phyloP scores from a whole-genome alignment of 805 yeast species.

The Lipomyces yamanashiensis region DNA sequence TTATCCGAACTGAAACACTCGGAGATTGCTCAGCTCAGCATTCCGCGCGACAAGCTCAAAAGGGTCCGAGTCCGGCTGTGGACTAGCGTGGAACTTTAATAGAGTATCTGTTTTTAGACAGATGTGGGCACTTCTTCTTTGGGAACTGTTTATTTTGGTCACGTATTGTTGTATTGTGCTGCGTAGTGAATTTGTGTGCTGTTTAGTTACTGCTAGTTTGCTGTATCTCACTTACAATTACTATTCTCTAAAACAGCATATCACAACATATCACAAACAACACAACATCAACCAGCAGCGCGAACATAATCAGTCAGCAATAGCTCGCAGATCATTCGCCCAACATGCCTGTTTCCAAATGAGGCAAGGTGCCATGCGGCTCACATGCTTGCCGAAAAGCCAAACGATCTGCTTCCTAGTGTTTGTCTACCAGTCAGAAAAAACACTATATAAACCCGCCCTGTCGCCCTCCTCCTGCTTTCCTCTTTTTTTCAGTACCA shows the following conservation, averaged over 20 bases:
- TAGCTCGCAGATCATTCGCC: not conserved
- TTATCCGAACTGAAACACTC: too few species aligned
- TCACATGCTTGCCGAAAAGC: not conserved
- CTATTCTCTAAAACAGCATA: not conserved
- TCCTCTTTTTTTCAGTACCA: not conserved
- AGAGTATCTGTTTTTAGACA: too few species aligned
- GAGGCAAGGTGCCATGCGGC: not conserved
- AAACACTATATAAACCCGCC: constrained; percentile 3
- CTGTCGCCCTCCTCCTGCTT: constrained; percentile 3
- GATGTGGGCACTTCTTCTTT: too few species aligned
- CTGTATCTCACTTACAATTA: too few species aligned
- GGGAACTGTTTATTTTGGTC: too few species aligned
- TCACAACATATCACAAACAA: not conserved
- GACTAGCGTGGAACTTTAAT: too few species aligned
- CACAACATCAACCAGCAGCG: not conserved
- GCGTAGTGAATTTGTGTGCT: not conserved
- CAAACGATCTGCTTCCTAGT: constrained; percentile 3
- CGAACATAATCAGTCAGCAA: not conserved
- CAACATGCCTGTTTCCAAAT: not conserved
- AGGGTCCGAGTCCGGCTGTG: too few species aligned
- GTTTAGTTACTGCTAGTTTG: too few species aligned
- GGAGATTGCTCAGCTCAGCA: too few species aligned
- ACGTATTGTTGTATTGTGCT: not conserved
- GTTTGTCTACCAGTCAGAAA: not conserved
- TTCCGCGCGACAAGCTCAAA: too few species aligned